A percentile compares a stretch with the other conserved stretches of the same genome.
Conservation (phyloP, 352 stramenopile genomes). For the Peronospora destructor region DNA sequence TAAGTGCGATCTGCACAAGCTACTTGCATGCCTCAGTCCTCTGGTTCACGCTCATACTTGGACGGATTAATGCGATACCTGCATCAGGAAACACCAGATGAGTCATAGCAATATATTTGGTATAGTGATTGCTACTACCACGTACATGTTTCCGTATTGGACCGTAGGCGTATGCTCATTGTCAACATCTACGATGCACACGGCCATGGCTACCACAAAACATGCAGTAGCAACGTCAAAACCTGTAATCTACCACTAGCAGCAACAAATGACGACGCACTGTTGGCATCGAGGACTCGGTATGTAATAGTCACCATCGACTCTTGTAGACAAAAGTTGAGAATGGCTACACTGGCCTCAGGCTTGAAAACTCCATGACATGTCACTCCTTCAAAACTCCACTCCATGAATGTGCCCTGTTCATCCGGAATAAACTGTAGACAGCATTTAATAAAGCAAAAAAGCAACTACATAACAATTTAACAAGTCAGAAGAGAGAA, state of each 20-base stretch:
- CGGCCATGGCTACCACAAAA: slow-evolving; percentile 53
- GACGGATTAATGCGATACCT: slow-evolving; percentile 72
- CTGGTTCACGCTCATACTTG: slow-evolving; percentile 58
- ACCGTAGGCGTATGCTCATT: slow-evolving; percentile 75
- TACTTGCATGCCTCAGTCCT: slow-evolving; percentile 27
- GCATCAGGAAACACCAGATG: background rate
- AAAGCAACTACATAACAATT: background rate
- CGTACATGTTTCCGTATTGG: slow-evolving; percentile 81
- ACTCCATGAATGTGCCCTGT: slow-evolving; percentile 79
- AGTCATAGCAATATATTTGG: background rate
- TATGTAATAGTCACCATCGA: slow-evolving; percentile 86
- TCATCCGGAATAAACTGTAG: slow-evolving; percentile 72
- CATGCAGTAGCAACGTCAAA: background rate
- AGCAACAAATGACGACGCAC: slow-evolving; percentile 27
- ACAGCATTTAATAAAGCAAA: background rate
- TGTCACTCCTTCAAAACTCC: slow-evolving; percentile 79
- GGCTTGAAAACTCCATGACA: slow-evolving; percentile 80
- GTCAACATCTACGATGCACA: slow-evolving; percentile 81
- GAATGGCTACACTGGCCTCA: slow-evolving; percentile 69
- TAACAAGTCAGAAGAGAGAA: background rate
- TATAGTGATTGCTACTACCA: background rate
- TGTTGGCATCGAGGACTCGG: slow-evolving; percentile 68
- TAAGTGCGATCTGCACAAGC: slow-evolving; percentile 20
- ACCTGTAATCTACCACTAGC: background rate
- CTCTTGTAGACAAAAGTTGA: slow-evolving; percentile 78